Base-by-base conservation (phyloP, 1,139 yeast genomes). In the Candida tunisiensis region DNA sequence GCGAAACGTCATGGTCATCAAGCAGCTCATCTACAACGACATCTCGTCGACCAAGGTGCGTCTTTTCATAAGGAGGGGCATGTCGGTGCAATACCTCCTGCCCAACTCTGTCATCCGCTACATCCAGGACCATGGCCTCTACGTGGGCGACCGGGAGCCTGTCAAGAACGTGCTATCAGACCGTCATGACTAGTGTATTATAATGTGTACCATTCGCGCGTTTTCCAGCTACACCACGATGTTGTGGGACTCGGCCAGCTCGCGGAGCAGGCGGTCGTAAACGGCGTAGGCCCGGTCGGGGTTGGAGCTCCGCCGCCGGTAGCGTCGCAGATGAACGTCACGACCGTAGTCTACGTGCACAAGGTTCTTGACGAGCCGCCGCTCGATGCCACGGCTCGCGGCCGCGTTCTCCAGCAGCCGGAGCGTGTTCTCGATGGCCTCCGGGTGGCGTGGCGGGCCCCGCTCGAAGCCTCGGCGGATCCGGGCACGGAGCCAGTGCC, bases 101-200 rank as follows among this genome's bases (percentile, higher is more conserved):
- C 99, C 99, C 1, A 88, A 88, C 50, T 73, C 91, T 23, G 98
- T 91, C 26, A 88, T 91, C 32, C 64, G 96, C 40, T 88, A 88
- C 47, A 85, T 88, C 35, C 93, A 83, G 49, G 94, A 88, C 47
- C 88, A 88, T 48, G 74, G 75, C 19, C 62, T 88, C 29, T 88
- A 88, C 49, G 62, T 74, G 24, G 69, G 75, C 44, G 93, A 82
- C 39, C 68, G 80, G 10, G 96, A 85, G 51, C 95, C 96, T 1
- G 95, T 85, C 25, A 82, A 83, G 51, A 85, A 78, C 53, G 95
- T 85, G 9, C 63, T 82, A 69, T 41, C 43, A 28, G 53, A 51
- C 30, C 32, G 37, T 23, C 51, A 48, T 6, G 48, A 46, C 27
- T 45, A 11, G n/a, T 14, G 8, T 7, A 10, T 8, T 16, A 13